Base-by-base conservation (phyloP, 371 early-diverging fungal genomes). In the Apophysomyces elegans region DNA sequence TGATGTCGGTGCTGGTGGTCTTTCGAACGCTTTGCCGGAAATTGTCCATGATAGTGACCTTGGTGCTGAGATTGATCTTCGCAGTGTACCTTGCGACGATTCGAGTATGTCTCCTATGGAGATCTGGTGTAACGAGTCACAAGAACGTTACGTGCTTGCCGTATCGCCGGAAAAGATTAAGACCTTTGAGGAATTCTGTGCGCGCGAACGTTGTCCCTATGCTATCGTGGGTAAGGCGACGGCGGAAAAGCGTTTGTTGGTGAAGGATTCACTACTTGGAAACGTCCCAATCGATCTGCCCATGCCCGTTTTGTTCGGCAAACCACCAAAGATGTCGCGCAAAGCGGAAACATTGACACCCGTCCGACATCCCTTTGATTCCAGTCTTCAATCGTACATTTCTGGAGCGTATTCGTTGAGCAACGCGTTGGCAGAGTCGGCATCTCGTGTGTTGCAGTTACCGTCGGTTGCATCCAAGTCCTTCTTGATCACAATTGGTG, bases 101-200 rank as follows among this genome's bases (percentile, higher is more conserved):
- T 86, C 89, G 16, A 80, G 89, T 66, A 90, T 98, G 91, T 94
- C 95, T 37, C 99, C 99, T 37, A 97, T 98, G 99, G 98, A 96
- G 70, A 95, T 98, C 59, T 98, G 99, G 99, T 98, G 98, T 82
- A 98, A 98, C 62, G 99, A 98, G 79, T 89, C 95, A 45, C 99
- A 98, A 80, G 99, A 98, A 76, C 92, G 99, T 62, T 98, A 97
- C 66, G 98, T 98, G 9, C 78, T 96, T 54, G 97, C 97, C 5
- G 88, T 97, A 5, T 72, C 81, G 44, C 88, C 90, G 1, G 86
- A 87, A 58, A 81, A 84, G 61, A 70, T 94, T 58, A 85, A 74
- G 7, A 72, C 68, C 9, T 97, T 98, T 69, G 83, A 84, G 70
- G 80, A 71, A 6, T 89, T 98, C 61, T 93, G 93, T 72, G 79